Conservation (phyloP, 768 basidiomycete genomes). For the Leccinum incarnatum region DNA sequence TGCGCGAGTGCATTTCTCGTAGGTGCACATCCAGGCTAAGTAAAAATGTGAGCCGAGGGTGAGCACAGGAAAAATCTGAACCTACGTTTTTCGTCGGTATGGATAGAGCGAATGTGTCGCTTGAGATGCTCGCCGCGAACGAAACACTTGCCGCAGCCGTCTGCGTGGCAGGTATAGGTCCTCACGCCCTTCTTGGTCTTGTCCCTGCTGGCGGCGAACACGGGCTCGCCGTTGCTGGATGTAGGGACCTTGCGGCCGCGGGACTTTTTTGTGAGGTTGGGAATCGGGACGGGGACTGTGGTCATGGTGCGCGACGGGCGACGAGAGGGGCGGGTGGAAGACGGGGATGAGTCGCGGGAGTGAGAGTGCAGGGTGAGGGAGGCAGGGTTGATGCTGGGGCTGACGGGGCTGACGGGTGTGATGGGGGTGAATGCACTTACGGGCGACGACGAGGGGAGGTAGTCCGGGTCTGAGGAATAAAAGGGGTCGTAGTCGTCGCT, state of each 20-base stretch:
- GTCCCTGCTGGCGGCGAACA: conserved; percentile 27
- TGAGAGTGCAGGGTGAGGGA: background rate
- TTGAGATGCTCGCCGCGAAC: conserved; percentile 79
- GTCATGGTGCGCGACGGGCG: conserved; percentile 25
- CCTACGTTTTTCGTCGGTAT: conserved; percentile 84
- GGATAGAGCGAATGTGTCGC: conserved; percentile 75
- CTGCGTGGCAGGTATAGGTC: conserved; percentile 62
- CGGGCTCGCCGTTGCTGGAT: conserved; percentile 21
- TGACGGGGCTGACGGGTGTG: background rate
- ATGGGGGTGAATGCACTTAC: background rate
- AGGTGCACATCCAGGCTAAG: conserved; percentile 43
- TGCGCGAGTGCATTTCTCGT: conserved; percentile 61
- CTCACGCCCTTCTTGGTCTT: conserved; percentile 38
- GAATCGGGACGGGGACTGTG: conserved; percentile 43
- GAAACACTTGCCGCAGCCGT: conserved; percentile 78
- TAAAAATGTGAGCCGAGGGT: background rate
- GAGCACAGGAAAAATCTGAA: conserved; percentile 15
- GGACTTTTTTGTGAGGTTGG: conserved; percentile 49
- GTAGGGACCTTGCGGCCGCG: conserved; percentile 50
- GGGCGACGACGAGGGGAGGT: conserved; percentile 6
- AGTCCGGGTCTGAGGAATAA: conserved; percentile 27
- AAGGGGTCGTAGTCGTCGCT: conserved; percentile 17
- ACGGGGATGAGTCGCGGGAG: background rate
- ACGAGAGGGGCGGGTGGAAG: conserved; percentile 16
- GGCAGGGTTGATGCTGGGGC: conserved; percentile 10